Percentiles rank a stretch among this genome's conserved stretches.
phyloP scores from a whole-genome alignment of 2,329 filamentous ascomycete species.

The Leptographium procerum region DNA sequence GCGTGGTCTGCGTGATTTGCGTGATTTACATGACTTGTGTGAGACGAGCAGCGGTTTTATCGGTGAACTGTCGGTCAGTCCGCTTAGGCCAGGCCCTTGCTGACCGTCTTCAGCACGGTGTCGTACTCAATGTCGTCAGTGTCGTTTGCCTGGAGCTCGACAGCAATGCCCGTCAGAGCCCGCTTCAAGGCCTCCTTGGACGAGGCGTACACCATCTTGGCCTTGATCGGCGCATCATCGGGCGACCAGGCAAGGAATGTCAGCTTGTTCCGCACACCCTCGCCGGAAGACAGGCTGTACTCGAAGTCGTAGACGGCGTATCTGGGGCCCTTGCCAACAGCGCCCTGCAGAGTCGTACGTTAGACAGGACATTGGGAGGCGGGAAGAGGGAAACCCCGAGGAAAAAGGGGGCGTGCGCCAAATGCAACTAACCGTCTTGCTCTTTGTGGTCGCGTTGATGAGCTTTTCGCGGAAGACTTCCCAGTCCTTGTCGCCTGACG shows the following conservation, averaged over 20 bases:
- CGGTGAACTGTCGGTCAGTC: not conserved
- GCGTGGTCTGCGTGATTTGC: no score
- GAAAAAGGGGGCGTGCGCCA: not conserved
- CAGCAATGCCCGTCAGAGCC: conserved; percentile 61
- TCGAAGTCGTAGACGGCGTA: conserved; percentile 81
- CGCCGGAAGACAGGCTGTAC: conserved; percentile 60
- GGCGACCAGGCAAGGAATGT: conserved; percentile 71
- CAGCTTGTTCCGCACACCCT: conserved; percentile 69
- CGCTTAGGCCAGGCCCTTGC: conserved; percentile 44
- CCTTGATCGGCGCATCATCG: conserved; percentile 69
- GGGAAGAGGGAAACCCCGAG: not conserved
- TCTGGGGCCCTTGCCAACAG: conserved; percentile 54
- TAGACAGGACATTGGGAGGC: no score
- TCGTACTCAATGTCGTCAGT: conserved; percentile 71
- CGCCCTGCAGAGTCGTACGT: conserved; percentile 30
- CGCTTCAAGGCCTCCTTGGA: conserved; percentile 82
- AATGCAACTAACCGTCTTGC: conserved; percentile 45
- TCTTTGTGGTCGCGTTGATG: conserved; percentile 60
- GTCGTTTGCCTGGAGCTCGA: conserved; percentile 77
- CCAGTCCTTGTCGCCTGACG: conserved; percentile 56
- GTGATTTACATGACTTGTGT: not conserved
- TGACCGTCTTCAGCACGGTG: conserved; percentile 54
- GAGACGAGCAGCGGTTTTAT: not conserved
- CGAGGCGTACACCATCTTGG: conserved; percentile 84
- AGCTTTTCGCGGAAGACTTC: conserved; percentile 67